Base-by-base conservation (phyloP, 139 green algal genomes). In the Pleodorina starrii region DNA sequence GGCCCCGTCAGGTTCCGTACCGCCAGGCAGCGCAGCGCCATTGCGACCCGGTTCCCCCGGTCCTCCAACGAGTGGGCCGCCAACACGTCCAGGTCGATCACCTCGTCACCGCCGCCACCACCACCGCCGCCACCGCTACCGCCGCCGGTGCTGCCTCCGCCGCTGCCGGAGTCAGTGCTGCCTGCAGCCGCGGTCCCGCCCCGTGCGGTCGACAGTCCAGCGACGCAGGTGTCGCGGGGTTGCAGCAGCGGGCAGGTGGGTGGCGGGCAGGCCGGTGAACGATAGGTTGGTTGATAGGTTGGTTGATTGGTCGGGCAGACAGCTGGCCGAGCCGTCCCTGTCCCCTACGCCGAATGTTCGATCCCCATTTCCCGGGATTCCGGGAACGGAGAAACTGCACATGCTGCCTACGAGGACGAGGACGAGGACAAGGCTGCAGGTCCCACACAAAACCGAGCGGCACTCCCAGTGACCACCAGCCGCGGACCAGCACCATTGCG, bases 41-140 rank as follows among this genome's bases (percentile, higher is more conserved):
- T 46, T 0, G 38, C 36, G 19, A 73, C 78, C 23, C 25, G 32
- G 19, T 38, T 19, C 6, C 38, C 36, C 17, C 78, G 51, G 38
- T 73, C 78, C 21, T 25, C 7, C 2, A 42, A 27, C 3, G 14
- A 27, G 35, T 42, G 42, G 38, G 1, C 1, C 7, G 35, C 5
- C 7, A 42, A 36, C 36, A 85, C 35, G 57, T 85, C 51, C 78
- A 85, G 51, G 35, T 85, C 78, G 7, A 73, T 21, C 21, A 69
- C 5, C 16, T 5, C 21, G 11, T 25, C 35, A 32, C 51, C 35
- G n/a, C 50, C 35, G 32, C 76, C 16, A 25, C 21, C 23, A 1
- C 44, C 46, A 12, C n/a, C 17, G 69, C 69, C 10, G 35, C 35
- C 35, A 32, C 35, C 38, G 14, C 21, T 25, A 32, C 35, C 6